Evolutionary conservation across 2,329 filamentous ascomycete species (phyloP).

Genomic region (Pleomassaria siparia): DNA sequence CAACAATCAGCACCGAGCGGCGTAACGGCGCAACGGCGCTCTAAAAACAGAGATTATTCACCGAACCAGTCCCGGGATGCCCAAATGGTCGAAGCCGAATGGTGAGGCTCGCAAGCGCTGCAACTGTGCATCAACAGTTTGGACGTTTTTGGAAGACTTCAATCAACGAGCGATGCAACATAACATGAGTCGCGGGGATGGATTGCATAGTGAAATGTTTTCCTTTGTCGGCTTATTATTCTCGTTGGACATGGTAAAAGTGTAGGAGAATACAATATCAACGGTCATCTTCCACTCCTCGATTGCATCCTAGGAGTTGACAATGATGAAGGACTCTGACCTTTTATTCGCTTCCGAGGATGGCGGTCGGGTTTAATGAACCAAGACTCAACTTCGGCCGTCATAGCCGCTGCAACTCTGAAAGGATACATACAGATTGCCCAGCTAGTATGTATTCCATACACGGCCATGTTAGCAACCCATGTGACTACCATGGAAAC

Average conservation of each 20-base stretch:
- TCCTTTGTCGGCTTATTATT: too few species aligned
- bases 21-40: conserved; percentile 3
- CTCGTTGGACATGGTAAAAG: too few species aligned
- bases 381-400: conserved; percentile 18
- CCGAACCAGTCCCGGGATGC: conserved; percentile 9
- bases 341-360: conserved; percentile 25
- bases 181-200: neutral
- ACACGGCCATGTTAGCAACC: conserved; percentile 23
- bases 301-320: conserved; percentile 33
- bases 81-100: conserved; percentile 9
- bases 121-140: neutral
- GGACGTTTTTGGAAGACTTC: neutral
- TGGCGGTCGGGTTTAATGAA: conserved; percentile 27
- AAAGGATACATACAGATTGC: conserved; percentile 35
- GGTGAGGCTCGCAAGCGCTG: conserved; percentile 1
- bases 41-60: neutral
- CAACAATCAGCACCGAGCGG: too few species aligned
- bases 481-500: conserved; percentile 30
- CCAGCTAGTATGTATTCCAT: conserved; percentile 26
- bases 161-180: conserved; percentile 3
- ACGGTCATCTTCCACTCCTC: conserved; percentile 22
- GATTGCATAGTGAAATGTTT: too few species aligned
- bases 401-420: conserved; percentile 17
- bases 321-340: conserved; percentile 21
- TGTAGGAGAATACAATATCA: neutral